These are phyloP conservation scores for Stipa capillata DNA, from an alignment of 176 grass and related monocot species.

Conservation along the genomic window DNA sequence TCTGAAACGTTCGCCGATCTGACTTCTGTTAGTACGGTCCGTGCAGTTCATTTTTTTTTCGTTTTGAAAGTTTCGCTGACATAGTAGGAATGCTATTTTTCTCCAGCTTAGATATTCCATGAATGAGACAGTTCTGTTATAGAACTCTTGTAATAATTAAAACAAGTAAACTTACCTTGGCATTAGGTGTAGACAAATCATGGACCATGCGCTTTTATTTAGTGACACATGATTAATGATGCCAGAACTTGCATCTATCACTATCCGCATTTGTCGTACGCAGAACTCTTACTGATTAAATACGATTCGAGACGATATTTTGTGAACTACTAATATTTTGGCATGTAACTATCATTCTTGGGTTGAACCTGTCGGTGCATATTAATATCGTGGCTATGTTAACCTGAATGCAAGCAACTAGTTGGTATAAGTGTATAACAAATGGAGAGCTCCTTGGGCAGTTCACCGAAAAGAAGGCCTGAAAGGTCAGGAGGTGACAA, in stretches of 20 bases:
- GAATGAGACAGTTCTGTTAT: neutral
- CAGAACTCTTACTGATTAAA: neutral
- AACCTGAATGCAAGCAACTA: neutral
- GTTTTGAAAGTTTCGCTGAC: neutral
- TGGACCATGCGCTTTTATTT: neutral
- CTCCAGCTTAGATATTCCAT: neutral
- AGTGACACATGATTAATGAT: neutral
- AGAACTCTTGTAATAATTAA: neutral
- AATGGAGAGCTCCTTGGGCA: neutral
- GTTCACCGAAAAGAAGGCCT: neutral
- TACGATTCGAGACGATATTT: neutral
- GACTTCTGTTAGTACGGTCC: constrained; percentile 17
- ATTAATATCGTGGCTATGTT: neutral
- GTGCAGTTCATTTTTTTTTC: neutral
- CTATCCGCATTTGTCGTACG: neutral
- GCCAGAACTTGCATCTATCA: neutral
- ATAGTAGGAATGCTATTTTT: neutral
- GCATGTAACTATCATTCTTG: neutral
- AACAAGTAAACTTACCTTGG: neutral
- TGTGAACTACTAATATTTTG: neutral
- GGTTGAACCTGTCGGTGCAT: neutral
- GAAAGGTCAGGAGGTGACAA: constrained; percentile 19
- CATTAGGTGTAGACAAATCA: neutral
- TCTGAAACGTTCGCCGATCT: neutral
- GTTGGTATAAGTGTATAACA: neutral